phyloP scores from a whole-genome alignment of 345 rosid genomes.

The Acer yangbiense region DNA sequence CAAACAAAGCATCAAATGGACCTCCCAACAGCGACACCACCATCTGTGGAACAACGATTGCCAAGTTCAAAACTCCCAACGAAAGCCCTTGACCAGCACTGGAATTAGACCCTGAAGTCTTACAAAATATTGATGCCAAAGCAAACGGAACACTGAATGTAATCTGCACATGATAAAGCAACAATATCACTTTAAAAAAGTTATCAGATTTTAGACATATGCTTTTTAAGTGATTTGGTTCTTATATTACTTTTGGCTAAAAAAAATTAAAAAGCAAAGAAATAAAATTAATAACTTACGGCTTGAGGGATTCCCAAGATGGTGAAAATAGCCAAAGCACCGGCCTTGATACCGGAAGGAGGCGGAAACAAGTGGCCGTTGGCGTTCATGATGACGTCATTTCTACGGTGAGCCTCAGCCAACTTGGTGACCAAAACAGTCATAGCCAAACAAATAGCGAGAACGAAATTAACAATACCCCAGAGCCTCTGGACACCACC shows the following conservation, averaged over 20 bases:
- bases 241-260: not conserved
- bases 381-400: not conserved
- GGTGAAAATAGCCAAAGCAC: slow-evolving; percentile 63
- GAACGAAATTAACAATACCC: slow-evolving; percentile 69
- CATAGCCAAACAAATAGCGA: slow-evolving; percentile 57
- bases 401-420: slow-evolving; percentile 53
- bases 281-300: slow-evolving; percentile 34
- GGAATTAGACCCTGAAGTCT: slow-evolving; percentile 5
- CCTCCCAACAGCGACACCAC: slow-evolving; percentile 70
- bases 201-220: no score
- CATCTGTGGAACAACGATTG: slow-evolving; percentile 86
- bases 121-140: slow-evolving; percentile 81
- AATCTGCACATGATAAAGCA: slow-evolving; percentile 43
- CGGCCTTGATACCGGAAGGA: slow-evolving; percentile 44
- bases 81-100: slow-evolving; percentile 98
- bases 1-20: slow-evolving; percentile 67
- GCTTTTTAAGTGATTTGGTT: not conserved
- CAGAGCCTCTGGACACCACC: slow-evolving; percentile 65
- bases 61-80: slow-evolving; percentile 74
- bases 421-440: slow-evolving; percentile 61
- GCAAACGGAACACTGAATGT: slow-evolving; percentile 89
- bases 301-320: slow-evolving; percentile 79
- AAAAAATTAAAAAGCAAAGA: no score
- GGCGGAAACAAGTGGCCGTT: slow-evolving; percentile 30
- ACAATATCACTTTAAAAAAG: no score